Base-by-base conservation (phyloP, 208 protist genomes). In the Leishmania martiniquensis region DNA sequence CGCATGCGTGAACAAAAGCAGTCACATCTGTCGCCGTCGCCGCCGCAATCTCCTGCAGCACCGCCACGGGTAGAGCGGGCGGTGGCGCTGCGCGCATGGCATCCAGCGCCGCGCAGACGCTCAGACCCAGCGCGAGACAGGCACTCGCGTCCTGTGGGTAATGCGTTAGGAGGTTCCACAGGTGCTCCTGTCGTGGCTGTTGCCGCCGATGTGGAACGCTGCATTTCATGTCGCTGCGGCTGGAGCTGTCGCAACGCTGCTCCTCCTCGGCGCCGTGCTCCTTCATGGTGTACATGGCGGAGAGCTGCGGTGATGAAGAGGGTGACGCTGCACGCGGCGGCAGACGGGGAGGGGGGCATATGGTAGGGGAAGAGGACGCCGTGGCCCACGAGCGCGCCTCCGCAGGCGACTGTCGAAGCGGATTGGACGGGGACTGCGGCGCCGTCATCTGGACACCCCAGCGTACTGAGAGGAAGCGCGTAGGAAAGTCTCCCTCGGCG, bases 71-170 rank as follows among this genome's bases (percentile, higher is more conserved):
- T 60, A 84, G 52, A 25, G 44, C 6, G 0, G 80, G 80, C 9
- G 80, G 80, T 57, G 75, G 75, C n/a, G 42, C 25, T 25, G 49
- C 29, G 12, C 62, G 68, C 80, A 84, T 84, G 34, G 32, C 42
- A 7, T 57, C 57, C 39, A 84, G 71, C 25, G 39, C 55, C 39
- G 76, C 45, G 47, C 49, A 57, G 34, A 84, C 39, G 37, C 62
- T 49, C 54, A 55, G 55, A 20, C 80, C 72, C 60, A 84, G 42
- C 5, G 74, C 49, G 25, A 84, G 74, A 54, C 80, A 84, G 7
- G 60, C 69, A 62, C 75, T 80, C 15, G 63, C 80, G 52, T 84
- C 80, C 9, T 29, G 75, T 17, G 80, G 80, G 75, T 84, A 76
- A 47, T 76, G 55, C 4, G 52, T 57, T 0, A 80, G 69, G 3